These are phyloP conservation scores for Penicillium coprophilum DNA, from an alignment of 495 filamentous ascomycete species.

Conservation along the genomic window DNA sequence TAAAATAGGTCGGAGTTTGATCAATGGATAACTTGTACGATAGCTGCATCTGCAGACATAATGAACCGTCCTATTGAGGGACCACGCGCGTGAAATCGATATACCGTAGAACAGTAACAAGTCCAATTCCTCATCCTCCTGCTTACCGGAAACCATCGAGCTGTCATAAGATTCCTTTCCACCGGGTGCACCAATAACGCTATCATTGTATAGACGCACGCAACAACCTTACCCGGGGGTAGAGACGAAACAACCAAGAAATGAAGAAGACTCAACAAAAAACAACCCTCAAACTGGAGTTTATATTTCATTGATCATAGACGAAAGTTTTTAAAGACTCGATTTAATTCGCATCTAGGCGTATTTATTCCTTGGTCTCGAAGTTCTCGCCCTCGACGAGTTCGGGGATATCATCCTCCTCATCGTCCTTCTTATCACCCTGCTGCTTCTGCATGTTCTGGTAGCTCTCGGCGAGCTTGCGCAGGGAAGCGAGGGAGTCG, in stretches of 20 bases:
- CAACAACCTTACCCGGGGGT: not conserved
- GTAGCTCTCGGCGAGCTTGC: conserved; percentile 98
- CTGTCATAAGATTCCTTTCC: not conserved
- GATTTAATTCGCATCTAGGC: conserved; percentile 3
- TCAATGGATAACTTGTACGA: conserved; percentile 21
- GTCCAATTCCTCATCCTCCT: not conserved
- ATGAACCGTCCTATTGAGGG: conserved; percentile 18
- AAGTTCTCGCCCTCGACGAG: conserved; percentile 96
- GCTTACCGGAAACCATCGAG: not conserved
- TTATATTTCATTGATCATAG: conserved; percentile 32
- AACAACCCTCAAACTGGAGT: conserved; percentile 17
- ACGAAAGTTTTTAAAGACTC: conserved; percentile 21
- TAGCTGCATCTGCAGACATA: conserved; percentile 21
- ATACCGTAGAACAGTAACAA: not conserved
- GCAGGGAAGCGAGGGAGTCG: conserved; percentile 94
- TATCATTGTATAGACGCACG: not conserved
- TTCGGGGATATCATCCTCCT: conserved; percentile 91
- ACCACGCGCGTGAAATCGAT: not conserved
- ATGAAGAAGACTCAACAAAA: not conserved
- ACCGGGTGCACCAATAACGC: not conserved
- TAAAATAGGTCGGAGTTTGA: conserved; percentile 13
- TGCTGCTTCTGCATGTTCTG: conserved; percentile 98
- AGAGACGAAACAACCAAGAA: not conserved
- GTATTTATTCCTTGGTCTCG: conserved; percentile 84
- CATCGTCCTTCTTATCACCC: conserved; percentile 71